These are phyloP conservation scores for Teunomyces tritomae DNA, from an alignment of 805 yeast species.

Conservation along the genomic window DNA sequence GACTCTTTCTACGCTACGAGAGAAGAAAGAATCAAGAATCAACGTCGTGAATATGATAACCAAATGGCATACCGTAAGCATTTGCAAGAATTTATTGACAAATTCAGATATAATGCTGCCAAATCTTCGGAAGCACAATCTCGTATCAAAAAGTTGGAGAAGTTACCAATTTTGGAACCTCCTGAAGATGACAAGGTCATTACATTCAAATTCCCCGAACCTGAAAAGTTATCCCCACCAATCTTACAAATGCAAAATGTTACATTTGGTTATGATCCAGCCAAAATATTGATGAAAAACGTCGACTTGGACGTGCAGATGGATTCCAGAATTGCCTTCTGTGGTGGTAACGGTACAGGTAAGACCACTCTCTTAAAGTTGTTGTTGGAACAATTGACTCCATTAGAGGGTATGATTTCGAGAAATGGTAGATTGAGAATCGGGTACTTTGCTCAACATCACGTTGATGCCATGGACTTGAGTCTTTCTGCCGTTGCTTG, in stretches of 20 bases:
- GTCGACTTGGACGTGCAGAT: conserved; percentile 89
- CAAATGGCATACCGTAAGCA: conserved; percentile 96
- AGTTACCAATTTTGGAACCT: conserved; percentile 85
- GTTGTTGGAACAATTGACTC: conserved; percentile 72
- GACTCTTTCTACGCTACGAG: conserved; percentile 90
- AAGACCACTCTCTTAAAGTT: conserved; percentile 90
- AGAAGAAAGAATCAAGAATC: conserved; percentile 93
- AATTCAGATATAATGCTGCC: conserved; percentile 96
- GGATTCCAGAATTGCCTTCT: conserved; percentile 93
- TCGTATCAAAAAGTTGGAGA: conserved; percentile 93
- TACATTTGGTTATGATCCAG: conserved; percentile 75
- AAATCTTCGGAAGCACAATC: conserved; percentile 97
- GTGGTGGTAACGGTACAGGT: conserved; percentile 99
- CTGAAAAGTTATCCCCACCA: conserved; percentile 91
- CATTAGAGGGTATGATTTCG: conserved; percentile 74
- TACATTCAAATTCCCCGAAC: conserved; percentile 91
- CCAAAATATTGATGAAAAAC: conserved; percentile 60
- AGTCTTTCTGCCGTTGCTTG: conserved; percentile 84
- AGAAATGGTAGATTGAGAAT: conserved; percentile 84
- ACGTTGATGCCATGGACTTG: conserved; percentile 95
- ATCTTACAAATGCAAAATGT: conserved; percentile 85
- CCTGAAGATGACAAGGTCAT: conserved; percentile 89
- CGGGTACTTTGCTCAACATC: conserved; percentile 98
- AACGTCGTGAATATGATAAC: conserved; percentile 91
- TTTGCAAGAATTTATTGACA: conserved; percentile 91